Conservation (phyloP, 208 protist species). For the Leishmania guyanensis region DNA sequence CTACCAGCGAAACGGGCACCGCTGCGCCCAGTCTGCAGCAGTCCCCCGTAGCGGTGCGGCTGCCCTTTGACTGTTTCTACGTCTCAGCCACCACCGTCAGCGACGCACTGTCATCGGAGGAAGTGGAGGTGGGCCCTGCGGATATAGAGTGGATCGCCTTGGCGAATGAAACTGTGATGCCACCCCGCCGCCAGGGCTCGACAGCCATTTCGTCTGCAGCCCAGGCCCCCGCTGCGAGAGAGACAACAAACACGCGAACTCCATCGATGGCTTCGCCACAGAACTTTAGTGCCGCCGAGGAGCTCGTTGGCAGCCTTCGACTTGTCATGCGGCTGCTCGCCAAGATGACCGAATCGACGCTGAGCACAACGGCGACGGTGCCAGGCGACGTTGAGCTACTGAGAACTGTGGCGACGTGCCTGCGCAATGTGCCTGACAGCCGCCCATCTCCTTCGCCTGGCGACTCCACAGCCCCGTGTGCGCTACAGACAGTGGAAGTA, state of each 20-base stretch:
- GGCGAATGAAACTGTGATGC: conserved; percentile 1
- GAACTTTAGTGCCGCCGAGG: conserved; percentile 5
- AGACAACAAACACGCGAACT: not conserved
- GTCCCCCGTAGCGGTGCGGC: conserved; percentile 1
- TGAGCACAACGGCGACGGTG: not conserved
- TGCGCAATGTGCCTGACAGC: conserved; percentile 23
- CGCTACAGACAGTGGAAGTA: conserved; percentile 3
- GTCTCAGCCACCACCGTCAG: not conserved
- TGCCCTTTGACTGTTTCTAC: conserved; percentile 22
- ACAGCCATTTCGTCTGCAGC: no score
- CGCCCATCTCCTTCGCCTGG: not conserved
- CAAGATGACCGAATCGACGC: not conserved
- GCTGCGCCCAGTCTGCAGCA: not conserved
- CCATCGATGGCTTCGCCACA: not conserved
- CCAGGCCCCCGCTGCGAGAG: not conserved
- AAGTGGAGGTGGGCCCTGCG: conserved; percentile 6
- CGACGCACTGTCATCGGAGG: not conserved
- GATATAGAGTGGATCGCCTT: conserved; percentile 38
- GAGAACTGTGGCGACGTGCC: conserved; percentile 24
- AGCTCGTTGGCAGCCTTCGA: conserved; percentile 14
- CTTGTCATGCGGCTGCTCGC: conserved; percentile 8
- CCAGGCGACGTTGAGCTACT: conserved; percentile 23
- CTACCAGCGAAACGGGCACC: not conserved
- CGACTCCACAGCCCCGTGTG: not conserved
- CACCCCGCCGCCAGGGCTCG: not conserved